These are phyloP conservation scores for Scleromitrula shiraiana DNA, from an alignment of 2,329 filamentous ascomycete species.

Conservation along the genomic window DNA sequence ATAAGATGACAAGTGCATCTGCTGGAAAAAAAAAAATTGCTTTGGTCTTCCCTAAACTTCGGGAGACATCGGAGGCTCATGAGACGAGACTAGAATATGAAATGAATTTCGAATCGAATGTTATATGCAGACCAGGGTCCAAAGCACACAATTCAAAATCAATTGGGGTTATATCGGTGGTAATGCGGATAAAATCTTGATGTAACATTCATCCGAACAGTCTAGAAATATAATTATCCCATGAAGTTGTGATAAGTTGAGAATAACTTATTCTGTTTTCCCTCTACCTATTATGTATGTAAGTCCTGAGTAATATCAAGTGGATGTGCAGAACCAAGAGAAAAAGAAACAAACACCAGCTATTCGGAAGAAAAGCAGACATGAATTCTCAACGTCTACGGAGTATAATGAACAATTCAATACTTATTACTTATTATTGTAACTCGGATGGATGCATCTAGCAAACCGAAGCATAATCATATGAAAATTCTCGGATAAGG, in stretches of 20 bases:
- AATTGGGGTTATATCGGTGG: neutral
- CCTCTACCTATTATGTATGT: too few relatives aligned
- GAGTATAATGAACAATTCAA: neutral
- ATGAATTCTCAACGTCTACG: too few relatives aligned
- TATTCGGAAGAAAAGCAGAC: too few relatives aligned
- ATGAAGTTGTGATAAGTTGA: neutral
- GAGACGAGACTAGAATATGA: constrained; percentile 5
- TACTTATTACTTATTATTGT: too few relatives aligned
- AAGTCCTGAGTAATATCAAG: too few relatives aligned
- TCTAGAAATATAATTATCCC: neutral
- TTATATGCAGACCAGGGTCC: neutral
- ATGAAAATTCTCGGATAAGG: too few relatives aligned
- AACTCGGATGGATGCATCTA: neutral
- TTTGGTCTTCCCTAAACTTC: neutral
- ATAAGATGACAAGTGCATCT: neutral
- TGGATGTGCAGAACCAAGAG: too few relatives aligned
- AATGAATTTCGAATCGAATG: neutral
- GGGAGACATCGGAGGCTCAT: constrained; percentile 2
- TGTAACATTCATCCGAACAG: neutral
- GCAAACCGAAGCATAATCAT: too few relatives aligned
- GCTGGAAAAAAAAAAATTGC: neutral
- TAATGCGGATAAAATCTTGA: neutral
- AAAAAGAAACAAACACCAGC: too few relatives aligned
- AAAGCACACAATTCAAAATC: neutral
- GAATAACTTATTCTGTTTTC: too few relatives aligned